Conservation (phyloP, 2,329 filamentous ascomycete genomes). For the Fusarium denticulatum region DNA sequence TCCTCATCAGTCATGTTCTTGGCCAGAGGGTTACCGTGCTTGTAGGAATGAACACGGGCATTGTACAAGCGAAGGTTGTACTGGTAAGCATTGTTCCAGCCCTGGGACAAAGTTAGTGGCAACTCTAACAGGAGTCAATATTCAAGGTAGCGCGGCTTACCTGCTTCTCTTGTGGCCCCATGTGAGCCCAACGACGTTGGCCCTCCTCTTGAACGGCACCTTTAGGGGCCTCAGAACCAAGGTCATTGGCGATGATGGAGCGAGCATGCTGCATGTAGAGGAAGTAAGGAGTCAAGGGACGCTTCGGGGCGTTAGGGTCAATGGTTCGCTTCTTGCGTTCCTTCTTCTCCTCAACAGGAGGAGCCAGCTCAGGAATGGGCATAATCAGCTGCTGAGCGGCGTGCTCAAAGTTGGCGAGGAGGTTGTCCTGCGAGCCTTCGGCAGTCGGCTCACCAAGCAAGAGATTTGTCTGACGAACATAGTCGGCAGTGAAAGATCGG, state of each 20-base stretch:
- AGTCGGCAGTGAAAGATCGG: slow-evolving; percentile 82
- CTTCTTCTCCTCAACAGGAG: slow-evolving; percentile 75
- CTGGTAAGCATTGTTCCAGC: slow-evolving; percentile 74
- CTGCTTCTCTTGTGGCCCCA: slow-evolving; percentile 77
- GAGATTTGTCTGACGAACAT: slow-evolving; percentile 88
- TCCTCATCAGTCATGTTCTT: slow-evolving; percentile 71
- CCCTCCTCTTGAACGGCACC: slow-evolving; percentile 90
- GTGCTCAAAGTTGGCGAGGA: slow-evolving; percentile 64
- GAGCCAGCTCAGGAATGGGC: slow-evolving; percentile 51
- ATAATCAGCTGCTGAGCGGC: slow-evolving; percentile 58
- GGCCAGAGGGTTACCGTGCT: slow-evolving; percentile 66
- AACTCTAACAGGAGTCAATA: not conserved
- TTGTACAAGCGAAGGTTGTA: slow-evolving; percentile 75
- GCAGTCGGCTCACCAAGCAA: slow-evolving; percentile 73
- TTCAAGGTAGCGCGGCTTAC: slow-evolving; percentile 45
- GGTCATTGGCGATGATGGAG: slow-evolving; percentile 80
- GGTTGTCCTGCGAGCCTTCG: slow-evolving; percentile 57
- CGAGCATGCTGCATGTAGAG: slow-evolving; percentile 92
- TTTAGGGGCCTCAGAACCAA: slow-evolving; percentile 79
- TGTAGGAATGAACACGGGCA: slow-evolving; percentile 72
- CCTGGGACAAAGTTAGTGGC: slow-evolving; percentile 44
- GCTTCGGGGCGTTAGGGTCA: slow-evolving; percentile 95
- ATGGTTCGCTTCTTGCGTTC: slow-evolving; percentile 88
- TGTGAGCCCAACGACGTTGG: slow-evolving; percentile 83
- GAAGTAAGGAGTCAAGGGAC: slow-evolving; percentile 93